Evolutionary conservation across 2,329 filamentous ascomycete species (phyloP), one percentile per base, ranked within the genome.

Genomic region (Chalaropsis ovoidea): DNA sequence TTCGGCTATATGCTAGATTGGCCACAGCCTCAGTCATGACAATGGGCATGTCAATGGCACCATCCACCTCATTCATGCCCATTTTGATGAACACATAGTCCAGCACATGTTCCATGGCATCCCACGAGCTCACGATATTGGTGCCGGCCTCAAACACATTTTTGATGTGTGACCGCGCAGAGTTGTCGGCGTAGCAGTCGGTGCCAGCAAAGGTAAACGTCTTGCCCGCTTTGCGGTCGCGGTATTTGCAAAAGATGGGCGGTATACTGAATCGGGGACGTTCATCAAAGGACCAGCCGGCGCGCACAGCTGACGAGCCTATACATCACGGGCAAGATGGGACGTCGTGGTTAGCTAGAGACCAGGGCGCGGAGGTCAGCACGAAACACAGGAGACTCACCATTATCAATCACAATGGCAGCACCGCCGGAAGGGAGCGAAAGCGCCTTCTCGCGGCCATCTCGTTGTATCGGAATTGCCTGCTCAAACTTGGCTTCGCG

Each of bases 401-500:
- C 94, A 87, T 96, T 96, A 78, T 99, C 94, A 73, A 99, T 97
- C 69, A 99, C 89, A 72, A 99, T 96, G 62, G 91, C 90, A 63
- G 86, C 88, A 58, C 79, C 77, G 67, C 78, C 81, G 17, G 80
- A 75, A 22, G 81, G 77, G 24, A 73, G 74, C 66, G 82, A 77
- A 62, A 82, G 80, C 68, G 89, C 92, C 70, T 82, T 80, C 71
- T 83, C 81, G 72, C 88, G 91, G 61, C 88, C 89, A 71, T 93
- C 86, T 8, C 80, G 77, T 71, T 83, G 78, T 1, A 80, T 76
- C 39, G 79, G 75, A 45, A 82, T 76, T 65, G 76, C 80, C 68
- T 80, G 80, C 68, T 85, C 82, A 71, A 86, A 86, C 69, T 77
- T 80, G 67, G 79, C 80, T 72, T 87, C 86, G 71, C 82, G 82